A percentile compares a stretch with the other conserved stretches of the same genome.
phyloP scores from a whole-genome alignment of 2,329 filamentous ascomycete species.

The Penicillium palitans region DNA sequence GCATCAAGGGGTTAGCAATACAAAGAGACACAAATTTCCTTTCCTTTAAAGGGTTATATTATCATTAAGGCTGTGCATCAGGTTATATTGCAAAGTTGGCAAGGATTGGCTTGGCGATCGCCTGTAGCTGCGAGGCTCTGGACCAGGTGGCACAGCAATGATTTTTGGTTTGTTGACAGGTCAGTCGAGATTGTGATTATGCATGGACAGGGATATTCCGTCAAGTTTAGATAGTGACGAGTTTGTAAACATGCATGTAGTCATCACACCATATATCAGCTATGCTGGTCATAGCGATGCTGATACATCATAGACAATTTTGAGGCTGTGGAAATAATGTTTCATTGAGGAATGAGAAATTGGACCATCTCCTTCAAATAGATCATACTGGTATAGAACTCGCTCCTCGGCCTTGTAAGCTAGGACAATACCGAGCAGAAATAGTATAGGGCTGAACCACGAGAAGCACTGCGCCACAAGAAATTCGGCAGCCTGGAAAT shows the following conservation, averaged over 20 bases:
- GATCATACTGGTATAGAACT: background rate
- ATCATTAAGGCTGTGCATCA: background rate
- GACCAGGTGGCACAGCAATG: background rate
- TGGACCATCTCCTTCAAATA: background rate
- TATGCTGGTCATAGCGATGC: background rate
- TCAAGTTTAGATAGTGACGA: background rate
- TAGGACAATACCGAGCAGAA: background rate
- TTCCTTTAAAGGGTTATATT: background rate
- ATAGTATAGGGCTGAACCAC: constrained; percentile 7
- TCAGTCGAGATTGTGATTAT: background rate
- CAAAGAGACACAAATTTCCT: background rate
- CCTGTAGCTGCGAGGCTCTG: background rate
- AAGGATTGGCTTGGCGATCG: background rate
- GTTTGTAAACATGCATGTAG: background rate
- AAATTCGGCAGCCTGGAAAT: background rate
- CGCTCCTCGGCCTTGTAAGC: background rate
- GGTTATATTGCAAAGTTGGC: background rate
- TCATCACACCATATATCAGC: background rate
- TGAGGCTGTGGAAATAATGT: background rate
- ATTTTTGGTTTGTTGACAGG: background rate
- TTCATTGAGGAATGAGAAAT: background rate
- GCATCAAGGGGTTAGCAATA: background rate
- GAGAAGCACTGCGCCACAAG: background rate
- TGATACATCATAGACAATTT: background rate
- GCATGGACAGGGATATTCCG: background rate